A percentile compares a stretch with the other conserved stretches of the same genome.
phyloP scores from a whole-genome alignment of 805 yeast species.

The Naumovozyma baii region DNA sequence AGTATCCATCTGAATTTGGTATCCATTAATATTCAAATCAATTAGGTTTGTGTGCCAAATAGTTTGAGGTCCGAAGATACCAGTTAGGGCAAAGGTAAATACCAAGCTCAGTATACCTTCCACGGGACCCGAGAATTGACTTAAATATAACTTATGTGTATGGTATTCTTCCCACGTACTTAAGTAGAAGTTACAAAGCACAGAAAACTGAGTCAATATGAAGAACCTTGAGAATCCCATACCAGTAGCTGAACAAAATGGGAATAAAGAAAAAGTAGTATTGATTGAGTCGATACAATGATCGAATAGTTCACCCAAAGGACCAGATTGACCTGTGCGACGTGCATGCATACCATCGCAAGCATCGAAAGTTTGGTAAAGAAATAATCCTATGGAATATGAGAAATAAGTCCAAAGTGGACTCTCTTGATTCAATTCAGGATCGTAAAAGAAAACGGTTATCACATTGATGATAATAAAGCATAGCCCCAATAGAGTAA shows the following conservation, averaged over 20 bases:
- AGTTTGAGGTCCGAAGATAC: slow-evolving; percentile 54
- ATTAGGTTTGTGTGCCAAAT: slow-evolving; percentile 47
- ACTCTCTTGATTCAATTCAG: slow-evolving; percentile 45
- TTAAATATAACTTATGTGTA: slow-evolving; percentile 72
- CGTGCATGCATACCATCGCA: slow-evolving; percentile 96
- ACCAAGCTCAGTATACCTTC: slow-evolving; percentile 75
- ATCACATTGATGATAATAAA: slow-evolving; percentile 59
- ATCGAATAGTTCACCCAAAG: slow-evolving; percentile 88
- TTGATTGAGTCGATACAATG: slow-evolving; percentile 74
- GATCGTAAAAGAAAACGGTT: slow-evolving; percentile 66
- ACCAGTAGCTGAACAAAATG: slow-evolving; percentile 66
- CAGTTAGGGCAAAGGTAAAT: slow-evolving; percentile 49
- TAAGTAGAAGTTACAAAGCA: slow-evolving; percentile 72
- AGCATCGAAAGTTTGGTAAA: slow-evolving; percentile 93
- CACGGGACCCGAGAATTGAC: slow-evolving; percentile 87
- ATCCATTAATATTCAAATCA: slow-evolving; percentile 8
- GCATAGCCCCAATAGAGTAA: slow-evolving; percentile 68
- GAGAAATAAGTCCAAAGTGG: slow-evolving; percentile 75
- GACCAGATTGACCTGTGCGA: slow-evolving; percentile 91
- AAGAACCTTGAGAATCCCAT: slow-evolving; percentile 60
- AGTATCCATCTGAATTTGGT: slow-evolving; percentile 30
- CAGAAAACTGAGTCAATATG: slow-evolving; percentile 57
- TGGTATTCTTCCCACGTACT: slow-evolving; percentile 96
- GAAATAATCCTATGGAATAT: slow-evolving; percentile 73
- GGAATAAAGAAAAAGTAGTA: slow-evolving; percentile 70